phyloP scores from a whole-genome alignment of 176 grass and related monocot genomes.

The Aegilops bicornis region DNA sequence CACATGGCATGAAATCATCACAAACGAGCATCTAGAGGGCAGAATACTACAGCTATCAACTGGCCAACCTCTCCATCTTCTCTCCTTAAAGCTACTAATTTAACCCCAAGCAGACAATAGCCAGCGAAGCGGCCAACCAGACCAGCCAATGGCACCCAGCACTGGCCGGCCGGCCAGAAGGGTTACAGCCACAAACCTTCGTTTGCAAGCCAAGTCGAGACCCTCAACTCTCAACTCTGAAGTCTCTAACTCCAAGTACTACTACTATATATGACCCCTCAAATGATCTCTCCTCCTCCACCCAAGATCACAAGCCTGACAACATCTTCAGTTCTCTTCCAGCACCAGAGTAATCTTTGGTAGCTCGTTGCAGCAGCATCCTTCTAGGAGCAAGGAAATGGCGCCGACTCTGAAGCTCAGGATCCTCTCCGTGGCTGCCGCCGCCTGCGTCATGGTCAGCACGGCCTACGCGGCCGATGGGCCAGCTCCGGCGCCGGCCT shows the following conservation, averaged over 20 bases:
- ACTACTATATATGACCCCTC: background rate
- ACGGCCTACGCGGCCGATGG: constrained; percentile 13
- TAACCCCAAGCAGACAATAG: background rate
- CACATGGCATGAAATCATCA: background rate
- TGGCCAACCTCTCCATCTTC: background rate
- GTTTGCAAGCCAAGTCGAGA: background rate
- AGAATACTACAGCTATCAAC: background rate
- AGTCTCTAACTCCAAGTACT: background rate
- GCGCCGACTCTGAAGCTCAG: constrained; percentile 33
- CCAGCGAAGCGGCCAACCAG: constrained; percentile 19
- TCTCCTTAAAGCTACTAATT: background rate
- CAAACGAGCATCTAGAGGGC: background rate
- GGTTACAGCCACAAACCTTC: constrained; percentile 34
- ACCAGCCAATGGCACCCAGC: background rate
- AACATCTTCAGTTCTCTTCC: background rate
- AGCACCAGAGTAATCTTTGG: background rate
- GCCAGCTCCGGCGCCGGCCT: constrained; percentile 4
- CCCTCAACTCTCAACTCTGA: background rate
- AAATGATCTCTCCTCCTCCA: background rate
- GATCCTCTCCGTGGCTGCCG: constrained; percentile 22
- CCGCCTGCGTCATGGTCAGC: background rate
- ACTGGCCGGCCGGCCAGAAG: background rate
- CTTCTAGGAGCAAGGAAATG: constrained; percentile 14
- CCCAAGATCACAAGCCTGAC: background rate
- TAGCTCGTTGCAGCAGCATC: background rate